Conservation (phyloP, 2,329 filamentous ascomycete genomes). For the Thelonectria blattea region DNA sequence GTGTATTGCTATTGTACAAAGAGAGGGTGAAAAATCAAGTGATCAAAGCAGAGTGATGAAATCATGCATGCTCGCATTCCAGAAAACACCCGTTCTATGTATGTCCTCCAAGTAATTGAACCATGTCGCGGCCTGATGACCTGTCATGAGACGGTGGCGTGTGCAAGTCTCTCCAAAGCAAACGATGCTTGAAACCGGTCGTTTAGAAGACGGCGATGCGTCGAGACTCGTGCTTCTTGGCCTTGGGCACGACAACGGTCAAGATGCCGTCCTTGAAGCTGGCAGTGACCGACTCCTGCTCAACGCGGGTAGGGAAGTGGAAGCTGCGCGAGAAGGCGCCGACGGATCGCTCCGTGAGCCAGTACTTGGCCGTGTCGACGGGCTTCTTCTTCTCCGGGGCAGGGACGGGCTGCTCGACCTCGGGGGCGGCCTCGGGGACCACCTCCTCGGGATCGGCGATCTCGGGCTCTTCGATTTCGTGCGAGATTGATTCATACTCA, state of each 20-base stretch:
- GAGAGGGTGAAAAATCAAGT: conserved; percentile 23
- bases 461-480: conserved; percentile 25
- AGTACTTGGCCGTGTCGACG: conserved; percentile 65
- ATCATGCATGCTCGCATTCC: conserved; percentile 16
- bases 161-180: neutral
- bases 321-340: conserved; percentile 74
- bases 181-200: neutral
- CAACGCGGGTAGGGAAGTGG: conserved; percentile 69
- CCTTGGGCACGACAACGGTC: conserved; percentile 69
- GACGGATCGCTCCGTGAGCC: conserved; percentile 70
- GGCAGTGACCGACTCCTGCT: conserved; percentile 66
- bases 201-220: conserved; percentile 61
- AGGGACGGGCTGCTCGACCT: conserved; percentile 19
- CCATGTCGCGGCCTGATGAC: neutral
- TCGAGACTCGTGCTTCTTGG: conserved; percentile 61
- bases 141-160: neutral
- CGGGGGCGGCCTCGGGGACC: conserved; percentile 24
- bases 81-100: conserved; percentile 31
- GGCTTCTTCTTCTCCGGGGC: conserved; percentile 2
- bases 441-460: conserved; percentile 17
- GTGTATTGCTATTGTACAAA: conserved; percentile 29
- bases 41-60: conserved; percentile 11
- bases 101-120: conserved; percentile 12
- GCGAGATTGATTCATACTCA: conserved; percentile 47
- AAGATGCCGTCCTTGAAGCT: conserved; percentile 70